These are phyloP conservation scores for Coelastrella sp. DNA, from an alignment of 139 green algal genomes.

Conservation along the genomic window DNA sequence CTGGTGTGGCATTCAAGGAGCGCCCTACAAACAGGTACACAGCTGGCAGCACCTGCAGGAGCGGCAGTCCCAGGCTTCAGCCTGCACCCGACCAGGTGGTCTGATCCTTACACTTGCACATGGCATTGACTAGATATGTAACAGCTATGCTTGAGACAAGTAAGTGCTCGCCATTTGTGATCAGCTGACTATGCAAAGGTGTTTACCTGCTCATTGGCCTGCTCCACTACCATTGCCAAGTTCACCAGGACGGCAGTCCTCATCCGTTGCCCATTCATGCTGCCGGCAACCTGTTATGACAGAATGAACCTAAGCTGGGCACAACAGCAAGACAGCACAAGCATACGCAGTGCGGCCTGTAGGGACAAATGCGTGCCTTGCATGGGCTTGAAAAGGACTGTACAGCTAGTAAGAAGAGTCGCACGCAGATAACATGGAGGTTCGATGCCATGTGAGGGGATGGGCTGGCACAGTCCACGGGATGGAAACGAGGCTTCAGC, in stretches of 20 bases:
- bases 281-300: neutral
- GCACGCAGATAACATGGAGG: too few species aligned
- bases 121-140: neutral
- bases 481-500: too few species aligned
- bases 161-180: too few species aligned
- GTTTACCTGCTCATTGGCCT: slow-evolving; percentile 71
- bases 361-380: neutral
- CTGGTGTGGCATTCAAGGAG: slow-evolving; percentile 72
- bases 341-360: neutral
- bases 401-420: neutral
- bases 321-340: slow-evolving; percentile 1
- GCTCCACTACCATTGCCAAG: slow-evolving; percentile 76
- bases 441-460: too few species aligned
- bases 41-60: slow-evolving; percentile 74
- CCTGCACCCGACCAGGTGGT: neutral
- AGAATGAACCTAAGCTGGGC: neutral
- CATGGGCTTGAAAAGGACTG: neutral
- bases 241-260: slow-evolving; percentile 72
- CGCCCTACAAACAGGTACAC: slow-evolving; percentile 80
- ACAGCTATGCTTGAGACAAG: neutral
- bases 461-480: too few species aligned
- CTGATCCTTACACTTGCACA: neutral
- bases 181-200: too few species aligned
- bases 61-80: neutral
- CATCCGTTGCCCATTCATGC: neutral